Conservation (phyloP, 768 basidiomycete species). For the Rhodotorula kratochvilovae region DNA sequence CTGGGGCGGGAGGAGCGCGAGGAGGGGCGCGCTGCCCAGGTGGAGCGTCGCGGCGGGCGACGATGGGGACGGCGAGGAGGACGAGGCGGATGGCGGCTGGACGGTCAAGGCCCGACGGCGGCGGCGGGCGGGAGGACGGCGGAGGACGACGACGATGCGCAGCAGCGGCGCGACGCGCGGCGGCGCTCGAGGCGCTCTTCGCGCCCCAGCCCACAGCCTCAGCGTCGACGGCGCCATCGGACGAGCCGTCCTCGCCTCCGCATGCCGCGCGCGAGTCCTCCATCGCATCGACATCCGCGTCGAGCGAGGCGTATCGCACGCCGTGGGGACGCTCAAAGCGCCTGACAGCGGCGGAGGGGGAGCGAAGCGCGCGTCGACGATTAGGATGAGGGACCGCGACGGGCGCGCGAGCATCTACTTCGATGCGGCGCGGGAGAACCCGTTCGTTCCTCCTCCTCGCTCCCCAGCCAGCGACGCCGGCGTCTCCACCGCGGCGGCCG, state of each 20-base stretch:
- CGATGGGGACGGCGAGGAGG: background rate
- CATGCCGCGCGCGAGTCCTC: background rate
- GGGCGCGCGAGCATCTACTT: constrained; percentile 20
- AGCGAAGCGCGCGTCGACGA: constrained; percentile 2
- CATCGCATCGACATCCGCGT: background rate
- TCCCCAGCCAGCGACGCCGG: background rate
- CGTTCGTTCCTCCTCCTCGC: constrained; percentile 4
- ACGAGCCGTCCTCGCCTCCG: too few species aligned
- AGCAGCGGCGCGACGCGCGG: background rate
- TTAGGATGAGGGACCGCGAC: background rate
- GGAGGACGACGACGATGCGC: background rate
- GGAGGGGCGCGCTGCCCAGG: background rate
- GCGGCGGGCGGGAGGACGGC: too few species aligned
- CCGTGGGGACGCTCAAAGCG: background rate
- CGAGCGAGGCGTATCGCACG: background rate
- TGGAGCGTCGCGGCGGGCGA: background rate
- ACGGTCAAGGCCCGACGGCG: background rate
- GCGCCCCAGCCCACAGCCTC: background rate
- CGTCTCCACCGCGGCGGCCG: too few species aligned
- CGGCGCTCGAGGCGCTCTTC: background rate
- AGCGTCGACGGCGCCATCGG: background rate
- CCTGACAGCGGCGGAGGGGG: fast-evolving
- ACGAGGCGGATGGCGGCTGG: background rate
- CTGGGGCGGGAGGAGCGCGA: background rate
- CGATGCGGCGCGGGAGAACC: constrained; percentile 15